These are phyloP conservation scores for Colletotrichum ledebouriae DNA, from an alignment of 2,329 filamentous ascomycete genomes.

Conservation along the genomic window DNA sequence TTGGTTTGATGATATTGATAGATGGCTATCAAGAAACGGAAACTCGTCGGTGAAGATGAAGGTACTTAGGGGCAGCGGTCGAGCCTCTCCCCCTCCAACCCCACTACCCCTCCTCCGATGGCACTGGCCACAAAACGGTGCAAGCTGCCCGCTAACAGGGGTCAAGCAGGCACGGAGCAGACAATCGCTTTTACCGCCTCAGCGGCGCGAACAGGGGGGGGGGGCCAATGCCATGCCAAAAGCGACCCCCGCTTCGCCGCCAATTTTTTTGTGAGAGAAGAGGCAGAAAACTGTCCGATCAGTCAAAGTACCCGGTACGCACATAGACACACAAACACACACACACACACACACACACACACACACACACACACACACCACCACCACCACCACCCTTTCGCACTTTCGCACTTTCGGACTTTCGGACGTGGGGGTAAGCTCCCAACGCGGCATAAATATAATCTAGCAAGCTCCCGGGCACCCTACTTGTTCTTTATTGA, in stretches of 20 bases:
- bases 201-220: too few species aligned
- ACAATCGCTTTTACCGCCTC: background rate
- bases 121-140: too few species aligned
- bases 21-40: background rate
- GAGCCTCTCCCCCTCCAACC: too few species aligned
- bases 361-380: background rate
- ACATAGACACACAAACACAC: background rate
- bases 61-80: background rate
- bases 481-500: too few species aligned
- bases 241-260: constrained; percentile 23
- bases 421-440: constrained; percentile 24
- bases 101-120: background rate
- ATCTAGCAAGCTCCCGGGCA: background rate
- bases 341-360: background rate
- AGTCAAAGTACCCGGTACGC: background rate
- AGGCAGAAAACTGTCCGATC: background rate
- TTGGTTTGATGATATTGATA: background rate
- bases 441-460: constrained; percentile 6
- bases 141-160: background rate
- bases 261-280: too few species aligned
- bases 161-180: constrained; percentile 13
- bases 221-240: background rate
- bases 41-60: background rate
- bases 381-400: too few species aligned
- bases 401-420: constrained; percentile 20